Evolutionary conservation across 306 rosid species (phyloP).

Genomic region (Rosa lucieae): DNA sequence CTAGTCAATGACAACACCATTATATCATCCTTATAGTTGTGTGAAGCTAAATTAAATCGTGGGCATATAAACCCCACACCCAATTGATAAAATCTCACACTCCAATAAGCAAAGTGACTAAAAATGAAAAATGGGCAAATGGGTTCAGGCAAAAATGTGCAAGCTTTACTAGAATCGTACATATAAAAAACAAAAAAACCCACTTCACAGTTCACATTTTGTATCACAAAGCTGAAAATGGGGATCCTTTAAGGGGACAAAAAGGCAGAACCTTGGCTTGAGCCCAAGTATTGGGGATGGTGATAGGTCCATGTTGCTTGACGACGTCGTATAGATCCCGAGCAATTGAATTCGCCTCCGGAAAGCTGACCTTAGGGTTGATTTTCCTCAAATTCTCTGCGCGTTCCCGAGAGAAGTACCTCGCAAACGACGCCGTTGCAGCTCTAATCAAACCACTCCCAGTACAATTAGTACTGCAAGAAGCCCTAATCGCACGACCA

Average conservation of each 20-base stretch:
- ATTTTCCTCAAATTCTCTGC: slow-evolving; percentile 53
- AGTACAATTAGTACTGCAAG: neutral
- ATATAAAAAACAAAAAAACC: neutral
- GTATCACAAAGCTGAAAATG: neutral
- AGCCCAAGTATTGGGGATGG: slow-evolving; percentile 48
- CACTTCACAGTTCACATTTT: neutral
- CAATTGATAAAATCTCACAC: neutral
- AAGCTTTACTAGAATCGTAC: neutral
- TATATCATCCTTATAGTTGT: neutral
- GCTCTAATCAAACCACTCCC: neutral
- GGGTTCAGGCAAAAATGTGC: neutral
- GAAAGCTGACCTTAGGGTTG: slow-evolving; percentile 44
- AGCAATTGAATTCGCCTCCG: slow-evolving; percentile 48
- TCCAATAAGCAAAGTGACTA: neutral
- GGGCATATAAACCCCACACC: neutral
- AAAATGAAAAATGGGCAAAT: neutral
- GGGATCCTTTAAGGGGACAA: neutral
- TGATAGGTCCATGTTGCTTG: slow-evolving; percentile 43
- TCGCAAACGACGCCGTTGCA: slow-evolving; percentile 23
- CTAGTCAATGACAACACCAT: neutral
- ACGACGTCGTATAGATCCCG: slow-evolving; percentile 44
- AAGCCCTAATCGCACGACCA: neutral
- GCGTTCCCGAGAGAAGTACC: slow-evolving; percentile 47
- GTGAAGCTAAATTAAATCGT: neutral
- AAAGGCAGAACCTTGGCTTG: slow-evolving; percentile 35